Evolutionary conservation across 306 rosid species (phyloP), one percentile per base, ranked within the genome.

Genomic region (Dalbergia oliveri): DNA sequence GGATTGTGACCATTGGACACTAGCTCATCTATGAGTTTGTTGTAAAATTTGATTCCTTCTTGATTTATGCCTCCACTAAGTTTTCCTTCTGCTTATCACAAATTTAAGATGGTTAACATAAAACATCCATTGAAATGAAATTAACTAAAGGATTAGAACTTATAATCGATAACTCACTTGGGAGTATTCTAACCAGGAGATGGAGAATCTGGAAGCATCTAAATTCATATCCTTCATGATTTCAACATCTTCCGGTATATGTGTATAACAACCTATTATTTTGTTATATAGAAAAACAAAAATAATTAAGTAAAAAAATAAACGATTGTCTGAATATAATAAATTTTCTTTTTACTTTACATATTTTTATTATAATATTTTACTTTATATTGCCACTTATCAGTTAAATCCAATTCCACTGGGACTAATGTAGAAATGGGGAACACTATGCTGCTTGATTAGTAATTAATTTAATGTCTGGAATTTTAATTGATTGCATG

Each of bases 171-270:
- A 43, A 23, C 89, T 80, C 77, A 90, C 97, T 85, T 67, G 97
- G 90, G 5, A 91, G 78, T 37, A 91, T 41, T 87, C 94, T 83
- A 1, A 45, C 97, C 97, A 93, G 0, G 97, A 81, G 34, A 93
- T 84, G 47, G 97, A 93, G 67, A 93, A 84, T 61, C 97, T 81
- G 31, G 86, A 89, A 5, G 93, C 93, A 79, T 91, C 93, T 61
- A 81, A 68, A 23, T 81, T 81, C 83, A 91, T 84, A 4, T 84
- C 3, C 66, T 91, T 91, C 88, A 88, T 84, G 23, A 91, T 87
- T 21, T 34, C 80, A 73, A 91, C 88, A 66, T 93, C 97, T 84
- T 93, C 91, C 97, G 84, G 57, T 16, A 56, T 37, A 67, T 62
- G 58, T 8, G 11, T 6, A n/a, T 14, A 41, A n/a, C 2, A 16